Evolutionary conservation across 2,329 filamentous ascomycete genomes (phyloP).

Genomic region (Pezicula radicicola): DNA sequence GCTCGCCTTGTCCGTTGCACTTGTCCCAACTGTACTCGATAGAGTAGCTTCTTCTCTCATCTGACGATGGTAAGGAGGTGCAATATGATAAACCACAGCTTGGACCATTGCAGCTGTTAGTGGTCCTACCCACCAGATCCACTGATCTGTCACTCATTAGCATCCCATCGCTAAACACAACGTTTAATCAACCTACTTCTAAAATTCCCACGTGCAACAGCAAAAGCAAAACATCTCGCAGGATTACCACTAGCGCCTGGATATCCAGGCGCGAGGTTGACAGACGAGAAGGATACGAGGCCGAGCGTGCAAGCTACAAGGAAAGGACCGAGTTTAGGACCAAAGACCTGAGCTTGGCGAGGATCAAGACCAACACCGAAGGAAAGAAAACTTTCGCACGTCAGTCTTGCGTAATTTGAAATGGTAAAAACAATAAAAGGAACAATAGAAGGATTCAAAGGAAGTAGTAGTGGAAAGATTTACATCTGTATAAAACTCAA

Average conservation of each 20-base stretch:
- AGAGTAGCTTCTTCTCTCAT: no score
- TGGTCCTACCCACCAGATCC: constrained; percentile 34
- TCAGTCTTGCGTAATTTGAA: background rate
- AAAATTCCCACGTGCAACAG: constrained; percentile 31
- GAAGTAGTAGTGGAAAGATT: no score
- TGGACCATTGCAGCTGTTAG: background rate
- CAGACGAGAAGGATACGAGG: constrained; percentile 33
- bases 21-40: no score
- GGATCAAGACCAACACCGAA: constrained; percentile 54
- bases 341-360: constrained; percentile 44
- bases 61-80: no score
- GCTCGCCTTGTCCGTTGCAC: no score
- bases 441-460: constrained; percentile 3
- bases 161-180: background rate
- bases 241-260: constrained; percentile 37
- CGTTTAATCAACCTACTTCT: constrained; percentile 3
- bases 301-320: constrained; percentile 42
- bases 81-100: no score
- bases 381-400: constrained; percentile 35
- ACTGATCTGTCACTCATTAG: constrained; percentile 25
- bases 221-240: constrained; percentile 39
- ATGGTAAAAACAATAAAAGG: background rate
- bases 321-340: constrained; percentile 45
- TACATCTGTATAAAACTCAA: constrained; percentile 41
- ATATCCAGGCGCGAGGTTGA: constrained; percentile 33